phyloP scores from a whole-genome alignment of 768 basidiomycete species.

The Mycena rosella region DNA sequence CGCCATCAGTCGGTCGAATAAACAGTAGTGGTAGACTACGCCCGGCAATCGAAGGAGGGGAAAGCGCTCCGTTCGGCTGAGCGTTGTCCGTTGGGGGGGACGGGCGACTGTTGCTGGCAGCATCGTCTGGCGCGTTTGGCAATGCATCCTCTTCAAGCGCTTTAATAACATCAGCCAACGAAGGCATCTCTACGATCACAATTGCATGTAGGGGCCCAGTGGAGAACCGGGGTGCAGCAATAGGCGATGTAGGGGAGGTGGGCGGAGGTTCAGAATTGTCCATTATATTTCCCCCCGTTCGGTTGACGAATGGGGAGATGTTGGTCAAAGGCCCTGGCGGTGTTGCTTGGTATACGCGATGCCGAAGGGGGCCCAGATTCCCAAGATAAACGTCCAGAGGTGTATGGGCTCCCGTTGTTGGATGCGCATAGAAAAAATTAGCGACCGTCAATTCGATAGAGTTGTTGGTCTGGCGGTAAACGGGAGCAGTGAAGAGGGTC shows the following conservation, averaged over 20 bases:
- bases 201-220: slow-evolving; percentile 77
- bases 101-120: slow-evolving; percentile 53
- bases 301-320: slow-evolving; percentile 69
- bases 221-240: slow-evolving; percentile 46
- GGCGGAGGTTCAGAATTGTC: slow-evolving; percentile 40
- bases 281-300: slow-evolving; percentile 42
- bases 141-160: slow-evolving; percentile 80
- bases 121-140: slow-evolving; percentile 53
- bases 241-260: slow-evolving; percentile 45
- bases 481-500: slow-evolving; percentile 83
- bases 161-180: slow-evolving; percentile 79
- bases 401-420: slow-evolving; percentile 70
- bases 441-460: slow-evolving; percentile 88
- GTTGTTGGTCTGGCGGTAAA: slow-evolving; percentile 77
- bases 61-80: slow-evolving; percentile 42
- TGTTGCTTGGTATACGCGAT: slow-evolving; percentile 81
- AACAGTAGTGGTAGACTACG: slow-evolving; percentile 84
- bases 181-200: slow-evolving; percentile 89
- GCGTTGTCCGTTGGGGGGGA: slow-evolving; percentile 43
- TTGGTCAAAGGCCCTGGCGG: slow-evolving; percentile 77
- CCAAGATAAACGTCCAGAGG: slow-evolving; percentile 92
- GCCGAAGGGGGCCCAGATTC: slow-evolving; percentile 86
- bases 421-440: slow-evolving; percentile 88
- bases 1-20: slow-evolving; percentile 85
- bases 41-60: slow-evolving; percentile 69